Conservation (phyloP, 257 asterid genomes). For the Solanum acaule region DNA sequence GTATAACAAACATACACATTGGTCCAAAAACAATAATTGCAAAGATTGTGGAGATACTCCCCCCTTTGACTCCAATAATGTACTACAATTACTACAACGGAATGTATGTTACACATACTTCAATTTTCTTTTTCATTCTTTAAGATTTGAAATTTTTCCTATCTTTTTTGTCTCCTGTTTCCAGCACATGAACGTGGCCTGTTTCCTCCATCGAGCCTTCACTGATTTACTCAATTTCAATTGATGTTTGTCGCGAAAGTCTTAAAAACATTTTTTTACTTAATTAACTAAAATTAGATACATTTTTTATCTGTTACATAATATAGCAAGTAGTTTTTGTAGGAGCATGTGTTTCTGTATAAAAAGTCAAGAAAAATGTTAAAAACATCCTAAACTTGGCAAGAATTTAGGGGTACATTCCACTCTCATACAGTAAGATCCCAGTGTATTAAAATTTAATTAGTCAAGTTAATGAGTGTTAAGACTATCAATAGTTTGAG, state of each 20-base stretch:
- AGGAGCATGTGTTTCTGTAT: too few species aligned
- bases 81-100: background rate
- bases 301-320: too few species aligned
- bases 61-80: background rate
- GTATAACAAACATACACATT: background rate
- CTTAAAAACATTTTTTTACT: too few species aligned
- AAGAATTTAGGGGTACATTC: too few species aligned
- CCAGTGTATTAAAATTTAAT: too few species aligned
- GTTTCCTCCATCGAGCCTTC: background rate
- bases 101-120: background rate
- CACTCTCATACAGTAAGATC: too few species aligned
- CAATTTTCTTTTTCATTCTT: background rate
- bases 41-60: background rate
- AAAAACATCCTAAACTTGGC: rapidly evolving
- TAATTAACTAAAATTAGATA: too few species aligned
- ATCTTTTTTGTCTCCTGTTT: background rate
- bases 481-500: too few species aligned
- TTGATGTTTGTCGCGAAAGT: too few species aligned
- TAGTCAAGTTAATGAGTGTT: too few species aligned
- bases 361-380: too few species aligned
- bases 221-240: background rate
- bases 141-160: background rate
- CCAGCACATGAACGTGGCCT: background rate
- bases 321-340: too few species aligned
- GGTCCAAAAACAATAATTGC: background rate